Conservation (phyloP, 2,329 filamentous ascomycete genomes). For the Ceratocystis destructans region DNA sequence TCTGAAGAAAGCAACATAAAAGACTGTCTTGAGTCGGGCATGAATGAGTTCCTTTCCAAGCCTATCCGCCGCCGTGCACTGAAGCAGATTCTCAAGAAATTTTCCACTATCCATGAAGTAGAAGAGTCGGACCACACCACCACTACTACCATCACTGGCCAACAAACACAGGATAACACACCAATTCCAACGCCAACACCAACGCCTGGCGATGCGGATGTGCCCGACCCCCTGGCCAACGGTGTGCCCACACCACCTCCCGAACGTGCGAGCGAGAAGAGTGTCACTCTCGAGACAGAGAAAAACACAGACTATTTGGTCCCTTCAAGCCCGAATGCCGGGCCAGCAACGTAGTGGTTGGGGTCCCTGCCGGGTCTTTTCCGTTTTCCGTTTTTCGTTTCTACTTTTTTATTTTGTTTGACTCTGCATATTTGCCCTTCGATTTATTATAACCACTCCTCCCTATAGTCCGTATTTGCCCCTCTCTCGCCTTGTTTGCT, state of each 20-base stretch:
- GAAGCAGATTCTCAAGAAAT: constrained; percentile 75
- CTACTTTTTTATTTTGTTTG: constrained; percentile 5
- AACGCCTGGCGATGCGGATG: constrained; percentile 7
- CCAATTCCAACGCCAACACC: constrained; percentile 9
- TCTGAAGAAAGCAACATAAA: constrained; percentile 79
- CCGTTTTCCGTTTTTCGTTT: constrained; percentile 11
- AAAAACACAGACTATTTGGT: neutral
- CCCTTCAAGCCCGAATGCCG: neutral
- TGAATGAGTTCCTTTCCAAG: constrained; percentile 75
- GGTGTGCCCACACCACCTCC: constrained; percentile 19
- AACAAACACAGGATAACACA: constrained; percentile 6
- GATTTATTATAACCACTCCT: neutral
- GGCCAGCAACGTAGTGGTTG: too few species aligned
- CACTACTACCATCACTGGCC: neutral
- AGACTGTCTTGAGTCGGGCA: constrained; percentile 76
- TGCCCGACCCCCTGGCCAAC: constrained; percentile 10
- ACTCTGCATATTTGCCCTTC: constrained; percentile 3
- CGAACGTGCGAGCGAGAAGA: constrained; percentile 16
- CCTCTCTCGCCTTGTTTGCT: constrained; percentile 3
- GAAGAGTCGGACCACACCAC: constrained; percentile 3
- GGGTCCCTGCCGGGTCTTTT: neutral
- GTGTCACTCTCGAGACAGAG: constrained; percentile 3
- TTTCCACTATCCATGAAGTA: constrained; percentile 63
- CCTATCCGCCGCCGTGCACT: constrained; percentile 69
- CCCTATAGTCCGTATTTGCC: neutral